Base-by-base conservation (phyloP, 495 filamentous ascomycete genomes). In the Penicillium cataractarum region DNA sequence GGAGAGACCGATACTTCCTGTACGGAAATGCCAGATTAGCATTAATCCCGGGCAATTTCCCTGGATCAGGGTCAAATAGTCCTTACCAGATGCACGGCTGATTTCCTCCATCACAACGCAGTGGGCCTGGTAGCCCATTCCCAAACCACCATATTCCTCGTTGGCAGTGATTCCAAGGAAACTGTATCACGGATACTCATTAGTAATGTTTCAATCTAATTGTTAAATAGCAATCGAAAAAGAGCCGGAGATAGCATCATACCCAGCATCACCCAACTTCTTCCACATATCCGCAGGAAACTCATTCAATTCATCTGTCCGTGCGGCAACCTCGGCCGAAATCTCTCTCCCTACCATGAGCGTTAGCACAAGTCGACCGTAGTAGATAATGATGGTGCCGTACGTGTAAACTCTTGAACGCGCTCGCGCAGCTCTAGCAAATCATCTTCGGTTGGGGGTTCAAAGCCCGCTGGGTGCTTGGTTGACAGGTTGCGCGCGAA, bases 61-160 rank as follows among this genome's bases (percentile, higher is more conserved):
- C 21, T 8, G 24, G 17, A 13, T 9, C 7, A 19, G 21, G 24
- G 8, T 21, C n/a, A 12, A 12, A 17, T 13, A 24, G 21, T 24
- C 3, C 37, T 54, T 65, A 85, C 86, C 86, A 65, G 84, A 87
- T 32, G 87, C 87, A 58, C 87, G 82, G 63, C 84, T 87, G 15
- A 90, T 79, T 79, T 98, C 95, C 73, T 99, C 95, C 90, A 99
- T 93, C 10, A 97, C 92, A 5, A 96, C 80, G 73, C 93, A 97
- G 71, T 99, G 95, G 31, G 96, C 96, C 75, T 99, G 96, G 77
- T 99, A 99, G 39, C 95, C 95, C 85, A 98, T 87, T 4, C 84
- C 91, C 55, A 98, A 74, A 4, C 95, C 95, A 42, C 95, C 96
- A 55, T 94, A 93, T 44, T 93, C 89, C 74, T 97, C 94, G 74